phyloP scores from a whole-genome alignment of 768 basidiomycete genomes.

The Xerocomellus dryophilus region DNA sequence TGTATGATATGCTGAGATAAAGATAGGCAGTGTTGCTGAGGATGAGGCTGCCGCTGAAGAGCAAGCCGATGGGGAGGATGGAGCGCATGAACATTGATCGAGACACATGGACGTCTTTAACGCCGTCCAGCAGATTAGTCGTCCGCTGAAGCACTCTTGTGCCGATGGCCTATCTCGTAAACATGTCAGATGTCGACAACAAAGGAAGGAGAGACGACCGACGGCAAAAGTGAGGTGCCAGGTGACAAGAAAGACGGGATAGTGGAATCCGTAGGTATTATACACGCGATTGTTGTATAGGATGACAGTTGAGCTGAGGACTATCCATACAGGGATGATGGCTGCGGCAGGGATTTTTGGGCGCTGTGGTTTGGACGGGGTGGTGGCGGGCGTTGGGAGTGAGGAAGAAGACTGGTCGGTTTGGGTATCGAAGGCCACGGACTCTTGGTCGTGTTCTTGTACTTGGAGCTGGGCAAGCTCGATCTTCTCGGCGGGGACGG shows the following conservation, averaged over 20 bases:
- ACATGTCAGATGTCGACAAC: background rate
- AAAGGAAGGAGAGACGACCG: slow-evolving; percentile 23
- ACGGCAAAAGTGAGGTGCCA: slow-evolving; percentile 76
- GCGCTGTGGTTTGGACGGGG: slow-evolving; percentile 41
- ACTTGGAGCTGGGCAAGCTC: slow-evolving; percentile 19
- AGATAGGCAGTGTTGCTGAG: slow-evolving; percentile 92
- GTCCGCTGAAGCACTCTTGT: slow-evolving; percentile 82
- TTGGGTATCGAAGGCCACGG: background rate
- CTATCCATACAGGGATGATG: slow-evolving; percentile 93
- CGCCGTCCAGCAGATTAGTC: slow-evolving; percentile 74
- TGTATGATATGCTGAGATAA: slow-evolving; percentile 88
- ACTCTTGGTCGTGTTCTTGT: slow-evolving; percentile 18
- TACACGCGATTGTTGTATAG: slow-evolving; percentile 94
- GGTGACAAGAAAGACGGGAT: slow-evolving; percentile 90
- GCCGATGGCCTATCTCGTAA: slow-evolving; percentile 58
- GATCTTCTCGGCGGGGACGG: slow-evolving; percentile 16
- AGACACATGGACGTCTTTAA: slow-evolving; percentile 75
- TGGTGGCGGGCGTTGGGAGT: slow-evolving; percentile 59
- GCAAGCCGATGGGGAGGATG: slow-evolving; percentile 89
- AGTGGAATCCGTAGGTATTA: slow-evolving; percentile 80
- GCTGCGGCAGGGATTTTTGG: slow-evolving; percentile 58
- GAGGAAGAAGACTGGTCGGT: slow-evolving; percentile 17
- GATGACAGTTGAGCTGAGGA: slow-evolving; percentile 85
- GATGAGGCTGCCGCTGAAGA: slow-evolving; percentile 91
- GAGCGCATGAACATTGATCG: slow-evolving; percentile 75